These are phyloP conservation scores for Fraxinus platypoda DNA, from an alignment of 305 asterid species.

Conservation along the genomic window DNA sequence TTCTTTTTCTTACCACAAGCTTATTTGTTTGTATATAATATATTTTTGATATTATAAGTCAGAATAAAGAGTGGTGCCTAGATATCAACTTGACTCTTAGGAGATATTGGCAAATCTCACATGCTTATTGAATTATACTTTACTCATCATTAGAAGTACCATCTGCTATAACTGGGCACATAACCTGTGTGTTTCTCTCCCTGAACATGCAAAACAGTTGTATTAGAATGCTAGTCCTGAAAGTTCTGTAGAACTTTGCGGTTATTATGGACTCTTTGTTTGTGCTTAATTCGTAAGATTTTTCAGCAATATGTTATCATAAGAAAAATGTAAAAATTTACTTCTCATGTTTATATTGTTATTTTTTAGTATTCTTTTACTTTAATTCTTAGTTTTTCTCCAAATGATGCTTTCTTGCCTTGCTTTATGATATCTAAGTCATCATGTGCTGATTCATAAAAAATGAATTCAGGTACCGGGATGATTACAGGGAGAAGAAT, in stretches of 20 bases:
- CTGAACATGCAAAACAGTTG: background rate
- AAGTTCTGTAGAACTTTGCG: background rate
- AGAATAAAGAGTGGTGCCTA: background rate
- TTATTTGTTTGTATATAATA: background rate
- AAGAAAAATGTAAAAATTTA: background rate
- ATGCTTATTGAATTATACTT: background rate
- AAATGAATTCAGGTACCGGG: slow-evolving; percentile 35
- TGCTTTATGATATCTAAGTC: background rate
- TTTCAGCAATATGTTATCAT: background rate
- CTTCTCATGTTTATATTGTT: background rate
- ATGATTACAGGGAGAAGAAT: slow-evolving; percentile 60
- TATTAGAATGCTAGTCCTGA: background rate
- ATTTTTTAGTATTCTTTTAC: background rate
- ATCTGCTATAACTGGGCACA: background rate
- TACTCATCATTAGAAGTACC: background rate
- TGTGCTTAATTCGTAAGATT: background rate
- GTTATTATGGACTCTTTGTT: background rate
- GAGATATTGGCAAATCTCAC: background rate
- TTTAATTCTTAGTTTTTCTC: background rate
- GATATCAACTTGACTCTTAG: background rate
- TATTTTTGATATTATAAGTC: background rate
- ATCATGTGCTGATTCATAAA: background rate
- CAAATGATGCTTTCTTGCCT: background rate
- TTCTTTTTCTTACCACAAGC: background rate
- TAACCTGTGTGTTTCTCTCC: background rate